These are phyloP conservation scores for Termitomyces sp. DNA, from an alignment of 768 basidiomycete species.

Conservation along the genomic window DNA sequence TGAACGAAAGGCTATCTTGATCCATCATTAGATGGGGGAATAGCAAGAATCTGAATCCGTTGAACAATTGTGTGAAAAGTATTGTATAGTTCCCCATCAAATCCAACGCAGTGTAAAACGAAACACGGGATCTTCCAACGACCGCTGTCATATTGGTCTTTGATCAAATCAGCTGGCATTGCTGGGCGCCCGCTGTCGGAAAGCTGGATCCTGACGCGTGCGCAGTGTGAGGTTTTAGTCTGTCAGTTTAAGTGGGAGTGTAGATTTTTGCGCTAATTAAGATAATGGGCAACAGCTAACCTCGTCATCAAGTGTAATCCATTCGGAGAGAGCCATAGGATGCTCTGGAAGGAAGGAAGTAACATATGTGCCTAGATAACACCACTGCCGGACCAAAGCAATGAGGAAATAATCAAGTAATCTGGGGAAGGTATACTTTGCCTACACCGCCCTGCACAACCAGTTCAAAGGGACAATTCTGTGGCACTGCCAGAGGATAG, in stretches of 20 bases:
- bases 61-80: slow-evolving; percentile 4
- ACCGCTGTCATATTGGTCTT: slow-evolving; percentile 20
- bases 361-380: slow-evolving; percentile 22
- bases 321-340: slow-evolving; percentile 26
- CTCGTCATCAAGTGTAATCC: slow-evolving; percentile 24
- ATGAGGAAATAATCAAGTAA: not conserved
- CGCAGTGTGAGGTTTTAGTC: slow-evolving; percentile 18
- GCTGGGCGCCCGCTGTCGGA: slow-evolving; percentile 2
- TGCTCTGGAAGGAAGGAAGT: slow-evolving; percentile 12
- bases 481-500: slow-evolving; percentile 13
- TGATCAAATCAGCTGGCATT: slow-evolving; percentile 10
- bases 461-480: slow-evolving; percentile 19
- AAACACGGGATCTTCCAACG: slow-evolving; percentile 22
- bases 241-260: not conserved
- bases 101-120: slow-evolving; percentile 22
- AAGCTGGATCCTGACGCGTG: slow-evolving; percentile 13
- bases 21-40: too few relatives aligned
- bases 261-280: not conserved
- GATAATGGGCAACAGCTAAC: slow-evolving; percentile 10
- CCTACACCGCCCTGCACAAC: slow-evolving; percentile 19
- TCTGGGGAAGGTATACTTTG: slow-evolving; percentile 9
- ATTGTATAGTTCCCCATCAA: slow-evolving; percentile 13
- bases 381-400: slow-evolving; percentile 17
- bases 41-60: not conserved
- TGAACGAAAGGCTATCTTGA: too few relatives aligned